Evolutionary conservation across 208 protist genomes (phyloP).

Genomic region (Acanthamoeba healyi): DNA sequence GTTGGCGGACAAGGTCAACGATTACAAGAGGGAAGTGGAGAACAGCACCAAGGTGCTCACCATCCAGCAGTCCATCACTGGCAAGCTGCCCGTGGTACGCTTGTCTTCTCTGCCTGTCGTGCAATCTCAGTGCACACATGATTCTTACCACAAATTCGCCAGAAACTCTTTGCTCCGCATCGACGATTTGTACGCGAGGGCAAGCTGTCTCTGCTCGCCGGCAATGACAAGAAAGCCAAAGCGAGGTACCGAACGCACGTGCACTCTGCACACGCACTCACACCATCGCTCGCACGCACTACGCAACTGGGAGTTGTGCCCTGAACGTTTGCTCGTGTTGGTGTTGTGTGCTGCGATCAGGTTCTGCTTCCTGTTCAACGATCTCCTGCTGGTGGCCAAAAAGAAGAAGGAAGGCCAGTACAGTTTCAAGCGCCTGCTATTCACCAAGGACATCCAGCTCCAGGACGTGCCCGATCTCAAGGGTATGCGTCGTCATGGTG

Average conservation of each 20-base stretch:
- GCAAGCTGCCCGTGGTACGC: constrained; percentile 41
- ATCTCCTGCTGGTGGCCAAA: constrained; percentile 37
- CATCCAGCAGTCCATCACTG: constrained; percentile 52
- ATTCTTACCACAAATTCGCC: not conserved
- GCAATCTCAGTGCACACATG: not conserved
- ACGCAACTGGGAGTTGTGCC: too few relatives aligned
- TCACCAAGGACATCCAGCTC: constrained; percentile 49
- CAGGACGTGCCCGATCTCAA: constrained; percentile 35
- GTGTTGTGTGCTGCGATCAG: not conserved
- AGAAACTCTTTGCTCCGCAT: constrained; percentile 55
- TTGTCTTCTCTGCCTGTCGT: not conserved
- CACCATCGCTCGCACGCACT: not conserved
- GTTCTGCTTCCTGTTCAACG: constrained; percentile 62
- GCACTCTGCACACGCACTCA: not conserved
- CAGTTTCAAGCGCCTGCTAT: constrained; percentile 11
- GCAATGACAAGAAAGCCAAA: constrained; percentile 31
- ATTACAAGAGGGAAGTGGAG: constrained; percentile 49
- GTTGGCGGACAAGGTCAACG: constrained; percentile 52
- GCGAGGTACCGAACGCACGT: not conserved
- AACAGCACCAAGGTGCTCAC: constrained; percentile 54
- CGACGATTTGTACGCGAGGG: constrained; percentile 26
- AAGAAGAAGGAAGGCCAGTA: constrained; percentile 34
- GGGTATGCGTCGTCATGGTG: not conserved
- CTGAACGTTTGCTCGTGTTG: not conserved
- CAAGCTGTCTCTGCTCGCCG: constrained; percentile 19